These are phyloP conservation scores for Austroboletus rostrupii DNA, from an alignment of 1,284 basidiomycete species.

Conservation along the genomic window DNA sequence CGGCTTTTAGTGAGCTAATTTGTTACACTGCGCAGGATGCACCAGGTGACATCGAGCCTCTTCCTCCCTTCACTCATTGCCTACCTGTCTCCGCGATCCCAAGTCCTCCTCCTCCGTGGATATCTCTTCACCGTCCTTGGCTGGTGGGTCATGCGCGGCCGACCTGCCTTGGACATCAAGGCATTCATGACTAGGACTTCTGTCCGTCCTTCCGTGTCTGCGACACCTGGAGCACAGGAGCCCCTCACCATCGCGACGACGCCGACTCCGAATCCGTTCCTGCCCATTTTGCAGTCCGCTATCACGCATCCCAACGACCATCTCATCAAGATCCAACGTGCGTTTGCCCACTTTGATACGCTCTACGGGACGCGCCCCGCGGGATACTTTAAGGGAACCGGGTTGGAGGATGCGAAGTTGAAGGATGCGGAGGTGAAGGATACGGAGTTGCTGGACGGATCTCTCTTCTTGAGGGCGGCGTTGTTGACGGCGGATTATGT, in stretches of 20 bases:
- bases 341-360: constrained; percentile 30
- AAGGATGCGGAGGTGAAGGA: no score
- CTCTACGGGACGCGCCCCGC: constrained; percentile 27
- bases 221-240: not conserved
- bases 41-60: constrained; percentile 50
- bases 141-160: constrained; percentile 42
- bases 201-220: constrained; percentile 9
- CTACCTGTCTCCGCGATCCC: constrained; percentile 35
- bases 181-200: constrained; percentile 35
- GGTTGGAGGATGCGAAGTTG: constrained; percentile 30
- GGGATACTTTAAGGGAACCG: constrained; percentile 36
- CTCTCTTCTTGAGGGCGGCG: constrained; percentile 30
- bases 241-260: constrained; percentile 16
- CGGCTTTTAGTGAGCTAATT: not conserved
- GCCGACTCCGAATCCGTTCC: constrained; percentile 28
- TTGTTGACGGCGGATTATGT: constrained; percentile 25
- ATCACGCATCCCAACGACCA: constrained; percentile 32
- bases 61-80: constrained; percentile 44
- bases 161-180: constrained; percentile 37
- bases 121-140: constrained; percentile 39
- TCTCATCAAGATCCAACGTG: constrained; percentile 29
- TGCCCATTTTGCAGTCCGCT: constrained; percentile 31
- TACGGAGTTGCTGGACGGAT: constrained; percentile 30
- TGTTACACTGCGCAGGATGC: constrained; percentile 39
- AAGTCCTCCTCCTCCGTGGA: constrained; percentile 39